Evolutionary conservation across 2,329 filamentous ascomycete species (phyloP).

Genomic region (Phyllosticta citrichinensis): DNA sequence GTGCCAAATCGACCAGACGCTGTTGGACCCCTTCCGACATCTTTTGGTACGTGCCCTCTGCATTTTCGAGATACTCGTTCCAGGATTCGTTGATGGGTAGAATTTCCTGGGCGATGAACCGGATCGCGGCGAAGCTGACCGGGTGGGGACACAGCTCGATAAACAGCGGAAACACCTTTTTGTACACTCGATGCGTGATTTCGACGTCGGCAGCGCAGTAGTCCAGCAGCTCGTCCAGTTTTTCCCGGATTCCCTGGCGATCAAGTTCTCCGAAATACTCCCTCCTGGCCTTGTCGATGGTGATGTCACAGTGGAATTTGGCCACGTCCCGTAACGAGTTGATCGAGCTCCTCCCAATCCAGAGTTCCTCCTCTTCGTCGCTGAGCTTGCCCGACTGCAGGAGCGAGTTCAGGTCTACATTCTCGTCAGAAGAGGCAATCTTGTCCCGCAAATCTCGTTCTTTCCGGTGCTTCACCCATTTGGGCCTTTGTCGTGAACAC

Average conservation of each 20-base stretch:
- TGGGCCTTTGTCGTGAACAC: constrained; percentile 92
- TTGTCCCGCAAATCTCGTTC: constrained; percentile 74
- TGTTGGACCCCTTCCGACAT: constrained; percentile 69
- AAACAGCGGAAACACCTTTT: constrained; percentile 85
- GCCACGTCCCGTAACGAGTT: constrained; percentile 94
- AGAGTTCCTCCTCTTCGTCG: constrained; percentile 87
- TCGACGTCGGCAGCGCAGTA: constrained; percentile 94
- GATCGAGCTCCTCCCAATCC: constrained; percentile 88
- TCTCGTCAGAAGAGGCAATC: constrained; percentile 60
- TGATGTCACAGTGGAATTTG: constrained; percentile 86
- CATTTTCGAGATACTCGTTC: constrained; percentile 72
- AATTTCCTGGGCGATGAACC: constrained; percentile 89
- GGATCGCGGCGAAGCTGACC: constrained; percentile 88
- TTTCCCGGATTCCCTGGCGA: constrained; percentile 56
- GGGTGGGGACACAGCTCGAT: constrained; percentile 87
- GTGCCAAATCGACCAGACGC: constrained; percentile 60
- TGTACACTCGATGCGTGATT: constrained; percentile 88
- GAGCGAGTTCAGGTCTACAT: constrained; percentile 59
- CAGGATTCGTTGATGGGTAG: constrained; percentile 81
- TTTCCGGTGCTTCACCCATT: constrained; percentile 96
- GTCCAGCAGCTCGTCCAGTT: constrained; percentile 73
- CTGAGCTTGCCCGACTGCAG: constrained; percentile 56
- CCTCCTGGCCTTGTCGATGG: constrained; percentile 79
- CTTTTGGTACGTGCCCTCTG: constrained; percentile 73
- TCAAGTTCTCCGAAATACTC: constrained; percentile 81